Base-by-base conservation (phyloP, 163 green algal genomes). In the Prototheca stagnorum region DNA sequence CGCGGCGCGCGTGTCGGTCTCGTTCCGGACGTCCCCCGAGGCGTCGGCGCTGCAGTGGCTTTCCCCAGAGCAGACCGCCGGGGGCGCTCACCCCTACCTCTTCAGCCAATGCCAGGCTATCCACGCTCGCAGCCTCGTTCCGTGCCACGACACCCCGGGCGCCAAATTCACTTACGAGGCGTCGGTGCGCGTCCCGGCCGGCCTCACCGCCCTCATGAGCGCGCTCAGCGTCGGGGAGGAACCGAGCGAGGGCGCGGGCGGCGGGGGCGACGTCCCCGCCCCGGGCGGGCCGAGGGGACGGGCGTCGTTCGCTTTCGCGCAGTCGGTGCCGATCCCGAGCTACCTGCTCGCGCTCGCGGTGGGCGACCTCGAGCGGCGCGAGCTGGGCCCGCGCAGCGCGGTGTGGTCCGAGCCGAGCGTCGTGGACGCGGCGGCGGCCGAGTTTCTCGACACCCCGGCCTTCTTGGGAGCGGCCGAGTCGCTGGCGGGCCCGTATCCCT, bases 51-150 rank as follows among this genome's bases (percentile, higher is more conserved):
- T 57, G 61, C 77, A 57, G 27, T 86, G 49, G 42, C 67, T 93
- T 35, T 51, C 61, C 1, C 78, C 81, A 1, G 49, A 48, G 16
- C 77, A 91, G 61, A 95, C 85, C 0, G 70, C 75, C 4, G 85
- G 85, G 23, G 77, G 77, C 26, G 39, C 62, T 39, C 77, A 87
- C 25, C 81, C 85, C 24, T 95, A 90, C 67, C 70, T 94, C 2
- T 95, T 95, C 67, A 86, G 75, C 3, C 82, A 84, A 57, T 95
- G 82, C 71, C 85, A 95, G 59, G 84, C 85, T 46, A 95, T 95
- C 47, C 85, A 95, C 45, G 85, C 85, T 0, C 59, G 85, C 8
- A 83, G 75, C 11, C 55, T 95, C 23, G 63, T 93, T 42, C 85
- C 85, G 2, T 95, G 85, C 75, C 80, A 92, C 68, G 85, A 95